A percentile compares a stretch with the other conserved stretches of the same genome.
Evolutionary conservation across 805 yeast species (phyloP).

Genomic region (Candida alai): DNA sequence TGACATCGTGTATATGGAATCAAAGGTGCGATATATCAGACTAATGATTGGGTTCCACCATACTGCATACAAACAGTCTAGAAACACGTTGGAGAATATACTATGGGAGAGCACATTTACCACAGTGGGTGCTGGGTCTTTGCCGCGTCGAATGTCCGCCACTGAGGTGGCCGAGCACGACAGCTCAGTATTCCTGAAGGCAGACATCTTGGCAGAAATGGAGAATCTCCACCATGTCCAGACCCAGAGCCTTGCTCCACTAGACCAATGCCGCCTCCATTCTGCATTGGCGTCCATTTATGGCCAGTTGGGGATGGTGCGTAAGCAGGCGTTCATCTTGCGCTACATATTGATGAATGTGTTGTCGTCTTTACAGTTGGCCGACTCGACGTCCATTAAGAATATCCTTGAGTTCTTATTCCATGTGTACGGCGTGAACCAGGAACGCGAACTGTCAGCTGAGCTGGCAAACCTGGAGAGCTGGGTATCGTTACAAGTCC

Average conservation of each 20-base stretch:
- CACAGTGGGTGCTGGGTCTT: too few relatives aligned
- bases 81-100: conserved; percentile 22
- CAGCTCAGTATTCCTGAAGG: too few relatives aligned
- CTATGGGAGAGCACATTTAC: too few relatives aligned
- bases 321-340: conserved; percentile 70
- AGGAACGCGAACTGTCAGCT: conserved; percentile 25
- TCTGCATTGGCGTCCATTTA: conserved; percentile 64
- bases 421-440: conserved; percentile 50
- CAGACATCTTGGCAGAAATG: conserved; percentile 41
- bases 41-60: conserved; percentile 52
- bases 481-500: conserved; percentile 59
- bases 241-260: conserved; percentile 33
- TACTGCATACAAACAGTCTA: conserved; percentile 47
- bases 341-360: conserved; percentile 58
- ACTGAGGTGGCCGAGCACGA: conserved; percentile 7
- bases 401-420: conserved; percentile 48
- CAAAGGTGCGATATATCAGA: conserved; percentile 58
- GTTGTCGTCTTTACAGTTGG: conserved; percentile 34
- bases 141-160: conserved; percentile 1
- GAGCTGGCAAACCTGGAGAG: conserved; percentile 22
- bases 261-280: conserved; percentile 60
- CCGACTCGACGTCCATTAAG: conserved; percentile 20
- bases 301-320: conserved; percentile 50
- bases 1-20: conserved; percentile 71
- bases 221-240: conserved; percentile 35